phyloP scores from a whole-genome alignment of 805 yeast species.

The Candida maltosa region DNA sequence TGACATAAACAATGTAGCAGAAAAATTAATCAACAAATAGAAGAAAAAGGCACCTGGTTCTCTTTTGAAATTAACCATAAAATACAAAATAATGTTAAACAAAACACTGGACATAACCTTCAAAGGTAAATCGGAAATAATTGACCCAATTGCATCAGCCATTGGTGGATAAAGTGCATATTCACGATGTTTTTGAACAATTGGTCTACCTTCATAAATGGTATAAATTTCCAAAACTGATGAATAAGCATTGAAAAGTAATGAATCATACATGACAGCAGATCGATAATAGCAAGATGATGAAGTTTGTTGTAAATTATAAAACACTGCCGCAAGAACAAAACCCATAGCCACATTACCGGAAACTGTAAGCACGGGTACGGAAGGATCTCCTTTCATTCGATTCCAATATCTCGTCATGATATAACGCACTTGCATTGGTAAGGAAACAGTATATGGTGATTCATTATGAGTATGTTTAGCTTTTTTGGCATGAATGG shows the following conservation, averaged over 20 bases:
- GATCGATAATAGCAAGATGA: conserved; percentile 52
- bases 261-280: conserved; percentile 66
- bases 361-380: conserved; percentile 38
- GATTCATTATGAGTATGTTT: conserved; percentile 43
- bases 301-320: conserved; percentile 44
- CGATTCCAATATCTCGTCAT: conserved; percentile 48
- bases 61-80: conserved; percentile 51
- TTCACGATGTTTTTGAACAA: conserved; percentile 57
- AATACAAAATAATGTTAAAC: conserved; percentile 51
- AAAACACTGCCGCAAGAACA: conserved; percentile 55
- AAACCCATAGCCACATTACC: conserved; percentile 54
- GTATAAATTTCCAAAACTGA: conserved; percentile 55
- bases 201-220: conserved; percentile 52
- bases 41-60: conserved; percentile 54
- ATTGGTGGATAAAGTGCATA: conserved; percentile 58
- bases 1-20: conserved; percentile 51
- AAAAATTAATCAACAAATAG: conserved; percentile 40
- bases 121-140: conserved; percentile 56
- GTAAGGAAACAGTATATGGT: conserved; percentile 38
- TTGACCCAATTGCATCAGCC: conserved; percentile 62
- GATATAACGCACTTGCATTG: conserved; percentile 48
- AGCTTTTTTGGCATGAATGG: conserved; percentile 54
- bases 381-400: conserved; percentile 47
- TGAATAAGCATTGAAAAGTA: conserved; percentile 59
- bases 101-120: conserved; percentile 41